A percentile compares a stretch with the other conserved stretches of the same genome.
Evolutionary conservation across 2,329 filamentous ascomycete genomes (phyloP).

Genomic region (Bipolaris cookei): DNA sequence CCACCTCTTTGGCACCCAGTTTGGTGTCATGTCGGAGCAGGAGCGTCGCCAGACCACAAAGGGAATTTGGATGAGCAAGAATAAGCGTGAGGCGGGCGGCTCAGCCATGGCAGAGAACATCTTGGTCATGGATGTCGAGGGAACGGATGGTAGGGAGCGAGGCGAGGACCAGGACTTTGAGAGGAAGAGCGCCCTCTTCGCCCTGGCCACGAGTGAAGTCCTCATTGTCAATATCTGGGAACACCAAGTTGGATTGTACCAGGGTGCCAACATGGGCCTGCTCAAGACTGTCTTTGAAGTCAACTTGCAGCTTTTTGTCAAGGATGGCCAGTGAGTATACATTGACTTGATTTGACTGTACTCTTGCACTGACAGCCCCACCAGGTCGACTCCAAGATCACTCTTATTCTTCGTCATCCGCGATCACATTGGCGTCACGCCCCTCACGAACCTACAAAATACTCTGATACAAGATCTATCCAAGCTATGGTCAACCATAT

Average conservation of each 20-base stretch:
- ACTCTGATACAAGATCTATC: constrained; percentile 89
- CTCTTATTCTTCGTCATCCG: constrained; percentile 98
- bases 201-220: constrained; percentile 95
- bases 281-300: constrained; percentile 99
- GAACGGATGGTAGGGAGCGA: constrained; percentile 92
- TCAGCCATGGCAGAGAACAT: constrained; percentile 92
- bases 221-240: constrained; percentile 99
- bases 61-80: constrained; percentile 99
- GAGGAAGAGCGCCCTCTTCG: constrained; percentile 96
- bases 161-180: constrained; percentile 99
- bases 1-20: constrained; percentile 91
- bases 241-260: constrained; percentile 96
- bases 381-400: constrained; percentile 82
- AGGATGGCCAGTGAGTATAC: constrained; percentile 80
- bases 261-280: constrained; percentile 98
- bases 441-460: constrained; percentile 85
- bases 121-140: constrained; percentile 98
- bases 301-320: constrained; percentile 94
- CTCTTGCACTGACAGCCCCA: constrained; percentile 28
- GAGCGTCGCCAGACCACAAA: constrained; percentile 97
- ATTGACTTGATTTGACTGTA: background rate
- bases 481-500: constrained; percentile 90
- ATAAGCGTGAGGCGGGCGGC: constrained; percentile 67
- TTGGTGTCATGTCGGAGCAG: constrained; percentile 96
- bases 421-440: constrained; percentile 92